Conservation (phyloP, 2,329 filamentous ascomycete species). For the Colletotrichum ledebouriae region DNA sequence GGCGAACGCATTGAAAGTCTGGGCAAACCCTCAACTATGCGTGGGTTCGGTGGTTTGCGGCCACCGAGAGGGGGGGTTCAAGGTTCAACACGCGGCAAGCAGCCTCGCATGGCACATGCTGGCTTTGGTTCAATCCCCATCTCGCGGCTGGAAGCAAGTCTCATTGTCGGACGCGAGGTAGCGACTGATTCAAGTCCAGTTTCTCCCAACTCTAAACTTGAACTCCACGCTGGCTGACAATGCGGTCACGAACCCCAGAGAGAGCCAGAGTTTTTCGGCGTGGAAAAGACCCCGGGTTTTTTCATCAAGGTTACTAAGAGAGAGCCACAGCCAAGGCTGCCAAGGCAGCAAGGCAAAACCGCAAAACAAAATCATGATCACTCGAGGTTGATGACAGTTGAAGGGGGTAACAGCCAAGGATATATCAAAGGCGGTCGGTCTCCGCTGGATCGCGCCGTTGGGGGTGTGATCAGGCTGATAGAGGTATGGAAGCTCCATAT, state of each 20-base stretch:
- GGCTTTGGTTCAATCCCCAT: background rate
- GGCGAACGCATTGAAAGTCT: conserved; percentile 21
- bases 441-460: conserved; percentile 16
- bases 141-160: background rate
- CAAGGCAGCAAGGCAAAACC: conserved; percentile 21
- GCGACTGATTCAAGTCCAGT: conserved; percentile 20
- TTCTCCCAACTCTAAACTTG: conserved; percentile 12
- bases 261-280: too few species aligned
- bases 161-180: conserved; percentile 10
- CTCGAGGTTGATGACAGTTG: conserved; percentile 10
- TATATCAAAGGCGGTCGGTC: conserved; percentile 6
- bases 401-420: conserved; percentile 2
- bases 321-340: background rate
- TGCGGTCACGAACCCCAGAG: too few species aligned
- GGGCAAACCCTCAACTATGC: conserved; percentile 14
- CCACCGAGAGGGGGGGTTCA: background rate
- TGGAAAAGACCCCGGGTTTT: too few species aligned
- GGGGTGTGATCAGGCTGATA: conserved; percentile 17
- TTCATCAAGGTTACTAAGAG: background rate
- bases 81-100: background rate
- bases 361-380: conserved; percentile 21
- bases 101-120: conserved; percentile 12
- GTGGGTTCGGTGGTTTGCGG: conserved; percentile 17
- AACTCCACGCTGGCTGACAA: background rate
- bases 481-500: conserved; percentile 8